Base-by-base conservation (phyloP, 1,284 basidiomycete genomes). In the Ganoderma boninense region DNA sequence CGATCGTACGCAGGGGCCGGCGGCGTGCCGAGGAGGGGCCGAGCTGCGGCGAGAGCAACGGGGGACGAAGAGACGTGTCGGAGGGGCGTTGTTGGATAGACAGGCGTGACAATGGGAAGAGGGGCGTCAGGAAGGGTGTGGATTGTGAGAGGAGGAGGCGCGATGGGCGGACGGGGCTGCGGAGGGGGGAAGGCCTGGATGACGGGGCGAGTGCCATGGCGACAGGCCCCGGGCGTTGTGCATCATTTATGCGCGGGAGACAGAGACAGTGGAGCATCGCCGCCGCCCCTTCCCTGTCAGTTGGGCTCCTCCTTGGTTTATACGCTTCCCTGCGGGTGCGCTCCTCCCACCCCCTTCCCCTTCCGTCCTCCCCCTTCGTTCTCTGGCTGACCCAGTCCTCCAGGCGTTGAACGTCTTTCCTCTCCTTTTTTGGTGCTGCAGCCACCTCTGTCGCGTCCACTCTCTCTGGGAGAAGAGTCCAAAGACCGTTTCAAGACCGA, bases 341-440 rank as follows among this genome's bases (percentile, higher is more conserved):
- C 69, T 65, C 62, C 62, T 23, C 57, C 69, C 70, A 73, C 69
- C 66, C 66, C 35, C 4, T 54, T 23, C 54, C 54, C 65, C 64
- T 66, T 71, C 73, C 61, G 62, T 71, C 68, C 70, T 72, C 73
- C 72, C 73, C 73, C 75, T 77, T 77, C 78, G 73, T 74, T 80
- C 78, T 82, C 84, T 77, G 71, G 76, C 80, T 81, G 73, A 80
- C 78, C 38, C 68, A 73, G 69, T 73, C 74, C 81, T 84, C 79
- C 82, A 84, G 87, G 85, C 89, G 89, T 89, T 87, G 88, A 89
- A 79, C 88, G 88, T 88, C 87, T 76, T 71, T 75, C 73, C 73
- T 65, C 74, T 76, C 71, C 69, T 75, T 73, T 71, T 74, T 73
- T 73, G 80, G 79, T 81, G 80, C 79, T 78, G 71, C 76, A 79